Evolutionary conservation across 2,329 filamentous ascomycete genomes (phyloP).

Genomic region (Diplodia seriata): DNA sequence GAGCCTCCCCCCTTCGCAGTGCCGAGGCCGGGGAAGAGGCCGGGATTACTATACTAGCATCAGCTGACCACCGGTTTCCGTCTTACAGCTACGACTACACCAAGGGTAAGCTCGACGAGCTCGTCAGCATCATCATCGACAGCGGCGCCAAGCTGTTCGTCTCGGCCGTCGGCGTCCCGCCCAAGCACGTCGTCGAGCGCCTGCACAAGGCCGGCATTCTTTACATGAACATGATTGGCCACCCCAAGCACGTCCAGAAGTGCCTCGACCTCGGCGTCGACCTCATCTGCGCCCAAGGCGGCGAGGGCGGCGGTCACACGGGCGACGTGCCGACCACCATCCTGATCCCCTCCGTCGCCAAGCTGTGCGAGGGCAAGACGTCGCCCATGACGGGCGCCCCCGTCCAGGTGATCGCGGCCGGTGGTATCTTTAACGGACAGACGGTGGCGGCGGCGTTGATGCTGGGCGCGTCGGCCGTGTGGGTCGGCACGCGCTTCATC

Average conservation of each 20-base stretch:
- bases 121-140: constrained; percentile 91
- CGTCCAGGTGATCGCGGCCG: constrained; percentile 91
- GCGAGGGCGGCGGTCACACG: constrained; percentile 95
- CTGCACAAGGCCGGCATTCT: constrained; percentile 87
- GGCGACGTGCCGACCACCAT: constrained; percentile 91
- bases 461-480: constrained; percentile 90
- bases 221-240: constrained; percentile 99
- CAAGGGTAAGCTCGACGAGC: constrained; percentile 93
- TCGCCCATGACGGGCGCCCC: constrained; percentile 85
- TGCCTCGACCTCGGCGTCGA: constrained; percentile 87
- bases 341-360: constrained; percentile 89
- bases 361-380: constrained; percentile 79
- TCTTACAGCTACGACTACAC: constrained; percentile 92
- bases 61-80: not conserved
- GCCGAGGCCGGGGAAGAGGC: not conserved
- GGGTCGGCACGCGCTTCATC: constrained; percentile 97
- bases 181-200: constrained; percentile 85
- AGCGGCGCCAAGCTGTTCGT: constrained; percentile 92
- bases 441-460: constrained; percentile 88
- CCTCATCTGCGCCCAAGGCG: constrained; percentile 97
- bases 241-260: constrained; percentile 99
- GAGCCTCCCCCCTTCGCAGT: constrained; percentile 36
- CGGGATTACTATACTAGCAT: constrained; percentile 15
- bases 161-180: constrained; percentile 92
- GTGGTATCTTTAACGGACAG: constrained; percentile 92